Base-by-base conservation (phyloP, 2,329 filamentous ascomycete species). In the Dactylellina haptotyla region DNA sequence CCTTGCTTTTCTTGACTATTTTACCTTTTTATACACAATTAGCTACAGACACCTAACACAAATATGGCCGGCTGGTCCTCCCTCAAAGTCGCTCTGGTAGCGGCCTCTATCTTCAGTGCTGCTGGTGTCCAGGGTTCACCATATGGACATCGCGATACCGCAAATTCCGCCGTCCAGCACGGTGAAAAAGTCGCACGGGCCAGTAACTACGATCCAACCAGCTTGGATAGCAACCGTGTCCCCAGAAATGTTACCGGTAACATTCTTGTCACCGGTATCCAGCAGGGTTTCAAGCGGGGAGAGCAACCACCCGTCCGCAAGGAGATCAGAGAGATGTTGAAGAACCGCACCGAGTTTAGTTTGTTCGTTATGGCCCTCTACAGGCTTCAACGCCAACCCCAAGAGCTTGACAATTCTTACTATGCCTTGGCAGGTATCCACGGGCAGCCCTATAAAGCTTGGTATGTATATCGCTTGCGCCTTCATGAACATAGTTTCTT, bases 341-440 rank as follows among this genome's bases (percentile, higher is more conserved):
- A 71, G 16, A 51, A 56, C 12, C 32, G 32, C 20, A 61, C 57
- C 3, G 51, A 64, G 14, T 71, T 71, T 34, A 92, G 91, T 79
- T 81, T 96, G 71, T 95, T 90, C 80, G 83, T 96, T 26, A 85
- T 94, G 54, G 90, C 89, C 10, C 84, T 95, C 77, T 87, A 87
- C 80, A 87, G 88, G 82, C 87, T 94, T 82, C 88, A 92, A 81
- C 85, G 84, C 72, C 86, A 86, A 63, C 83, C 88, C 75, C 89
- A 92, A 80, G 83, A 83, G 25, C 83, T 87, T 74, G 84, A 84
- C 63, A 83, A 89, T 30, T 94, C 91, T 45, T 95, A 88, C 83
- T 96, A 93, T 81, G 87, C 91, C 78, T 85, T 96, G 76, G 86
- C 90, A 69, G 90, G 92, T 91, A 91, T 96, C 76, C 92, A 96